Percentiles rank a stretch among this genome's conserved stretches.
Conservation (phyloP, 257 asterid genomes). For the Lithospermum erythrorhizon region DNA sequence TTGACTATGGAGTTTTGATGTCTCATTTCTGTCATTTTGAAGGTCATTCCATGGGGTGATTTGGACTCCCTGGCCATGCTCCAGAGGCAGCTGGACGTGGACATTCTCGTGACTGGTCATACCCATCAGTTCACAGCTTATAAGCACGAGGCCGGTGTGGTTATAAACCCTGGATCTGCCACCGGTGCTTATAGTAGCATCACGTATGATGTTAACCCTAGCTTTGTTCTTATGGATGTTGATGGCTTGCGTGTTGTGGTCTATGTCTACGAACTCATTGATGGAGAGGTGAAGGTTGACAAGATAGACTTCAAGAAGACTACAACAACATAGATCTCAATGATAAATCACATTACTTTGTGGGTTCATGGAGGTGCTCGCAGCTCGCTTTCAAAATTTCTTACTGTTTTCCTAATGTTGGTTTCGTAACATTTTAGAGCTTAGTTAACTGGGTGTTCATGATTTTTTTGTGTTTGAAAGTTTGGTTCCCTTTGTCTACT, state of each 20-base stretch:
- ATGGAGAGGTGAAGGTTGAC: constrained; percentile 97
- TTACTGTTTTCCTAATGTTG: no score
- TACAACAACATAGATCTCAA: constrained; percentile 23
- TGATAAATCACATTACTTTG: constrained; percentile 1
- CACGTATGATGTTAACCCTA: constrained; percentile 92
- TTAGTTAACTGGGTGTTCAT: background rate
- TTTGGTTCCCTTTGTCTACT: background rate
- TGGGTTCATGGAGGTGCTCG: background rate
- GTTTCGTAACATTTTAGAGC: background rate
- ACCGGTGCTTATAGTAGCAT: constrained; percentile 96
- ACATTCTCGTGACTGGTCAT: constrained; percentile 88
- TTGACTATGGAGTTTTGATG: background rate
- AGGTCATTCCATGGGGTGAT: constrained; percentile 99
- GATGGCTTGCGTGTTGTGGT: constrained; percentile 94
- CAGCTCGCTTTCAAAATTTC: background rate
- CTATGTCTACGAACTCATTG: constrained; percentile 85
- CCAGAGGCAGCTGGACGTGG: constrained; percentile 94
- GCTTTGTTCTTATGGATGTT: constrained; percentile 95
- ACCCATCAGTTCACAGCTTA: constrained; percentile 95
- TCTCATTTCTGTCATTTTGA: constrained; percentile 6
- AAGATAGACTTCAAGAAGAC: constrained; percentile 98
- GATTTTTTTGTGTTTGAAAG: background rate
- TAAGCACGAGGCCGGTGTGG: constrained; percentile 97
- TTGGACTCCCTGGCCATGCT: constrained; percentile 92
- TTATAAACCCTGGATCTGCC: constrained; percentile 93